Conservation (phyloP, 2,329 filamentous ascomycete species). For the Hortaea sp. region DNA sequence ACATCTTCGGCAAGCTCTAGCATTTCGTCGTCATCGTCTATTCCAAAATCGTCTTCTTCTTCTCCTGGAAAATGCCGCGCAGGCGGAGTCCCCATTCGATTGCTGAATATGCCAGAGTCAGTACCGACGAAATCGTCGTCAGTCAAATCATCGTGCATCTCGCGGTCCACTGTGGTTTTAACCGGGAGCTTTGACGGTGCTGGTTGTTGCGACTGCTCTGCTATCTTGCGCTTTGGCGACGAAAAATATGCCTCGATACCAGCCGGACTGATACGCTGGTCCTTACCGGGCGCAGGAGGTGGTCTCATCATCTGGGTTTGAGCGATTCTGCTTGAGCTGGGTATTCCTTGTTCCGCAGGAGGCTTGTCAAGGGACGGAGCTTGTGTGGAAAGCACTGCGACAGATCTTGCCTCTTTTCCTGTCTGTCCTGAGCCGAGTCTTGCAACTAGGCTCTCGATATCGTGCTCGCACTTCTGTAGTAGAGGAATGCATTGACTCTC, state of each 20-base stretch:
- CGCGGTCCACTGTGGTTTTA: background rate
- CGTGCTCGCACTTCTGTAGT: slow-evolving; percentile 14
- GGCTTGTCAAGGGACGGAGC: slow-evolving; percentile 2
- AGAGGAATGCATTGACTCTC: slow-evolving; percentile 16
- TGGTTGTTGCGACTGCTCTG: background rate
- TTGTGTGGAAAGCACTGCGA: slow-evolving; percentile 23
- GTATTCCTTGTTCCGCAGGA: slow-evolving; percentile 3
- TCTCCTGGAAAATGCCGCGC: slow-evolving; percentile 13
- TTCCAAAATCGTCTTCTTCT: slow-evolving; percentile 24
- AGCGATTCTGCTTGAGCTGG: slow-evolving; percentile 21
- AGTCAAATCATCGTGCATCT: slow-evolving; percentile 13
- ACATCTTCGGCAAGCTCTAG: slow-evolving; percentile 34
- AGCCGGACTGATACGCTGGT: slow-evolving; percentile 3
- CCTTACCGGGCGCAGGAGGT: slow-evolving; percentile 5
- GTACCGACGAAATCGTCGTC: slow-evolving; percentile 14
- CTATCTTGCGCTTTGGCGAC: slow-evolving; percentile 4
- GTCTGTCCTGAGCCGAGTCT: background rate
- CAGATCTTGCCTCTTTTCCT: slow-evolving; percentile 4
- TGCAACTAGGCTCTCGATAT: slow-evolving; percentile 10
- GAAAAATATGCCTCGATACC: slow-evolving; percentile 11
- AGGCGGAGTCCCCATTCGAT: slow-evolving; percentile 29
- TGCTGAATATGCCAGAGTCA: slow-evolving; percentile 25
- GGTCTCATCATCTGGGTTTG: slow-evolving; percentile 22
- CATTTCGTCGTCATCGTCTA: slow-evolving; percentile 29
- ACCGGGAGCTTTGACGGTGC: background rate